phyloP scores from a whole-genome alignment of 2,329 filamentous ascomycete species.

The Didymellaceae sp. region DNA sequence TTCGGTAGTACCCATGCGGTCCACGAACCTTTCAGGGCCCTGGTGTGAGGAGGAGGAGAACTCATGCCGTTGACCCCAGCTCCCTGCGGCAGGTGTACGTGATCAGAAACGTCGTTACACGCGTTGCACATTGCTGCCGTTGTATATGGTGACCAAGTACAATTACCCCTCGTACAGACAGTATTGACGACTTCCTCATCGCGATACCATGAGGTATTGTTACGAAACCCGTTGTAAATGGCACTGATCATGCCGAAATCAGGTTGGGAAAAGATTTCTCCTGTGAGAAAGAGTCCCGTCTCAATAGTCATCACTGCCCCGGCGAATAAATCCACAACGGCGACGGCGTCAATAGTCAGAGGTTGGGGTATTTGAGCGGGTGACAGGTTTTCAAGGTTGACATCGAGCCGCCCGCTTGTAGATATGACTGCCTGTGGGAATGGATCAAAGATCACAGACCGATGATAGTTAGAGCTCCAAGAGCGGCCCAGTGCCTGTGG shows the following conservation, averaged over 20 bases:
- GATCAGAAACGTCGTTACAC: constrained; percentile 13
- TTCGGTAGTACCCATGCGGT: background rate
- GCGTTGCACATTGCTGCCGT: constrained; percentile 18
- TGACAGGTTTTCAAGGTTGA: background rate
- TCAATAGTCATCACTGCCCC: background rate
- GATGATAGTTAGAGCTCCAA: constrained; percentile 13
- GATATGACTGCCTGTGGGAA: constrained; percentile 15
- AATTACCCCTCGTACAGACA: constrained; percentile 17
- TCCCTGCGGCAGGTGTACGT: background rate
- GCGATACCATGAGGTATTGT: background rate
- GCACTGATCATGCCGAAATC: constrained; percentile 21
- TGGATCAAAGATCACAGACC: constrained; percentile 16
- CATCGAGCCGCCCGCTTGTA: constrained; percentile 1
- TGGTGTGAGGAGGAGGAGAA: background rate
- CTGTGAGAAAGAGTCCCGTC: background rate
- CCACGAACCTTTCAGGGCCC: background rate
- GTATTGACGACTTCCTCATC: background rate
- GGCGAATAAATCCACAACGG: background rate
- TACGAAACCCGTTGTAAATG: constrained; percentile 18
- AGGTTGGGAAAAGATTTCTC: background rate
- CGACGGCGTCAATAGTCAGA: background rate
- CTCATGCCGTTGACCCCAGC: background rate
- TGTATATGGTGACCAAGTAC: constrained; percentile 13
- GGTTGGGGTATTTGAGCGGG: background rate
- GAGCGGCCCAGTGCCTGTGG: constrained; percentile 14